These are phyloP conservation scores for Pyrrhoderma noxium DNA, from an alignment of 1,284 basidiomycete genomes.

Conservation along the genomic window DNA sequence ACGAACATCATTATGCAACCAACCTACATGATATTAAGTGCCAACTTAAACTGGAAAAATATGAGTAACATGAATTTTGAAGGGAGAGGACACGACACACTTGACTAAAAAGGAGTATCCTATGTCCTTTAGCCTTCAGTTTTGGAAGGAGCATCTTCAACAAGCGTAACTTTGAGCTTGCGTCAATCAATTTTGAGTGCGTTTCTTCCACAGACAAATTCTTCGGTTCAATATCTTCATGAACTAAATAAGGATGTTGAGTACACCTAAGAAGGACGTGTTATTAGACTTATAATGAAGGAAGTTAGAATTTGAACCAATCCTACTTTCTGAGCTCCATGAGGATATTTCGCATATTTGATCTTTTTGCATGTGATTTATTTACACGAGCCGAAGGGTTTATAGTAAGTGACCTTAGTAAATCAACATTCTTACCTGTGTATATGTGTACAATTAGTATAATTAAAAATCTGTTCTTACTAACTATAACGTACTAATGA, in stretches of 20 bases:
- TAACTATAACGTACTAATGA: constrained; percentile 52
- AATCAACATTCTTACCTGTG: constrained; percentile 59
- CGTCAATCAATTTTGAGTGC: constrained; percentile 77
- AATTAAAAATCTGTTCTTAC: neutral
- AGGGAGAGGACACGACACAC: constrained; percentile 38
- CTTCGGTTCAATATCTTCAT: constrained; percentile 73
- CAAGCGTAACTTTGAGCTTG: constrained; percentile 82
- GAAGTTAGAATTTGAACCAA: too few species aligned
- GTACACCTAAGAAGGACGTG: constrained; percentile 51
- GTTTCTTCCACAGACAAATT: constrained; percentile 53
- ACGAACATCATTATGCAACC: neutral
- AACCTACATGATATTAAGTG: constrained; percentile 62
- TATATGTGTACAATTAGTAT: constrained; percentile 16
- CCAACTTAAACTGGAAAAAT: constrained; percentile 74
- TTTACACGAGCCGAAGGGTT: constrained; percentile 30
- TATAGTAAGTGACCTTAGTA: constrained; percentile 53
- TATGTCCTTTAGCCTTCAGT: constrained; percentile 84
- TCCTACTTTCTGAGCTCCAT: constrained; percentile 87
- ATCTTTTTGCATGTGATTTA: constrained; percentile 31
- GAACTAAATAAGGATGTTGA: constrained; percentile 89
- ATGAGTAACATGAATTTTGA: constrained; percentile 6
- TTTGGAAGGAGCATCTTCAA: constrained; percentile 81
- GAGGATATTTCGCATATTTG: constrained; percentile 70
- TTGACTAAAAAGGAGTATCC: constrained; percentile 96
- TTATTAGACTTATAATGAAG: too few species aligned